phyloP scores from a whole-genome alignment of 192 early-diverging fungal species.

The Dispira simplex region DNA sequence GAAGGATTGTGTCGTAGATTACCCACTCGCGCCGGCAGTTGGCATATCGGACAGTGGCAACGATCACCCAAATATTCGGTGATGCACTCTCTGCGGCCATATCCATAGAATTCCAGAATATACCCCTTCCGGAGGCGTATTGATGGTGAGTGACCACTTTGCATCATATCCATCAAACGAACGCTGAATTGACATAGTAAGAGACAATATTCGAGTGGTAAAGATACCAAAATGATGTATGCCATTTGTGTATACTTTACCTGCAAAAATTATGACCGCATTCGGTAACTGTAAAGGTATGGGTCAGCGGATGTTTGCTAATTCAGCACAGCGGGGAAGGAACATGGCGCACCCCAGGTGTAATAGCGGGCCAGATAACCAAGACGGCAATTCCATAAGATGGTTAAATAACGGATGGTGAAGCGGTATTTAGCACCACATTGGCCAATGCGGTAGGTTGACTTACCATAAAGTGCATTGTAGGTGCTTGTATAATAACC shows the following conservation, averaged over 20 bases:
- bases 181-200: neutral
- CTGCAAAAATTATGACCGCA: conserved; percentile 11
- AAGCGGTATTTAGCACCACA: neutral
- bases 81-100: neutral
- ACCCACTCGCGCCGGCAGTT: neutral
- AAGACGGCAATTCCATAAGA: neutral
- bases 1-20: neutral
- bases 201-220: neutral
- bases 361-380: neutral
- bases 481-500: neutral
- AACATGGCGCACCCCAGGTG: too few species aligned
- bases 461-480: conserved; percentile 3
- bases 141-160: neutral
- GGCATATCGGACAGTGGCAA: neutral
- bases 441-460: neutral
- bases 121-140: neutral
- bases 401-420: neutral
- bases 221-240: neutral
- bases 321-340: neutral
- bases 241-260: neutral
- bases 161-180: neutral
- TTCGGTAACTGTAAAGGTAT: neutral
- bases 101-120: neutral
- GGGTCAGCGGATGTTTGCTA: neutral
- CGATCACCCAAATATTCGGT: neutral